phyloP scores from a whole-genome alignment of 495 filamentous ascomycete species.

The Acidiella bohemica region DNA sequence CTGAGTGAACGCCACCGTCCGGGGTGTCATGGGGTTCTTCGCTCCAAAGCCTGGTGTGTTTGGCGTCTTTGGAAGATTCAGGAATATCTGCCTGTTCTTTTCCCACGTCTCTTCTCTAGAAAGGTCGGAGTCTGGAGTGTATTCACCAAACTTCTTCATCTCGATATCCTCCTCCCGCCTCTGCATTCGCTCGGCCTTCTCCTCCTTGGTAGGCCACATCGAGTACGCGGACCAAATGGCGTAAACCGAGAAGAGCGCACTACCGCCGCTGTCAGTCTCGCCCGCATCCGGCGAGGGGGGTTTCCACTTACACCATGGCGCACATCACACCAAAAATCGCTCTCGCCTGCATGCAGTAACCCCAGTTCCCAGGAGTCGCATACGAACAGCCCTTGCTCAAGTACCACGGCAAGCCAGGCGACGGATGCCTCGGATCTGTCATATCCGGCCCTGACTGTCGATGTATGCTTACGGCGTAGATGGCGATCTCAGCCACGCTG shows the following conservation, averaged over 20 bases:
- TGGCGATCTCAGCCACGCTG: slow-evolving; percentile 42
- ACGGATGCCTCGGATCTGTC: slow-evolving; percentile 49
- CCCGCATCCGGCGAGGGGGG: too few species aligned
- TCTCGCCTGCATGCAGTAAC: slow-evolving; percentile 67
- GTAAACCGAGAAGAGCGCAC: slow-evolving; percentile 24
- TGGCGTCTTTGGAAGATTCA: slow-evolving; percentile 24
- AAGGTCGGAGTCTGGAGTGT: slow-evolving; percentile 21
- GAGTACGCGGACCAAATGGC: slow-evolving; percentile 25
- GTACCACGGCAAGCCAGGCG: slow-evolving; percentile 62
- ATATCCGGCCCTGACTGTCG: slow-evolving; percentile 70
- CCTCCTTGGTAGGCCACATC: slow-evolving; percentile 22
- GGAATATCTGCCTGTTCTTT: slow-evolving; percentile 26
- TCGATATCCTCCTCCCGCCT: slow-evolving; percentile 18
- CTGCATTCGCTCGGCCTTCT: slow-evolving; percentile 16
- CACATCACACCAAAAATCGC: slow-evolving; percentile 56
- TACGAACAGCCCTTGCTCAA: slow-evolving; percentile 63
- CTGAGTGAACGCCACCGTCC: slow-evolving; percentile 30
- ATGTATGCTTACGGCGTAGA: slow-evolving; percentile 55
- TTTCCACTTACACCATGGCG: slow-evolving; percentile 57
- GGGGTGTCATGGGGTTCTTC: slow-evolving; percentile 28
- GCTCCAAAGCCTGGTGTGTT: slow-evolving; percentile 21
- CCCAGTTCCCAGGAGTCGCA: slow-evolving; percentile 41
- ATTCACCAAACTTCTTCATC: slow-evolving; percentile 17
- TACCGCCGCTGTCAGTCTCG: slow-evolving; percentile 10
- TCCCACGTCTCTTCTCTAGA: slow-evolving; percentile 30